These are phyloP conservation scores for Thymus mandschuricus DNA, from an alignment of 257 asterid genomes.

Conservation along the genomic window DNA sequence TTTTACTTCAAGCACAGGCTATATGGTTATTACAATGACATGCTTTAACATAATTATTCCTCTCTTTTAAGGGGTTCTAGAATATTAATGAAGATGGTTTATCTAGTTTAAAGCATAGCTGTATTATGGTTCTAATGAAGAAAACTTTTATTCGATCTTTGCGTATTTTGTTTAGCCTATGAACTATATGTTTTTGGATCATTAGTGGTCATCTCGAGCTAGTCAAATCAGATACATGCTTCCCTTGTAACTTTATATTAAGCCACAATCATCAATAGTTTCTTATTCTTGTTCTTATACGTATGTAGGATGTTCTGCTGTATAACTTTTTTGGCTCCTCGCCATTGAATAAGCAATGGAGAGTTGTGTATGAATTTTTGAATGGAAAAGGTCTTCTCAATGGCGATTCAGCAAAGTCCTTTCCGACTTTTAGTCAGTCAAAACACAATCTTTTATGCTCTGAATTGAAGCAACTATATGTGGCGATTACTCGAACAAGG, in stretches of 20 bases:
- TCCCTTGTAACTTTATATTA: not conserved
- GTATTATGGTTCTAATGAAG: too few species aligned
- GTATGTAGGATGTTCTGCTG: slow-evolving; percentile 58
- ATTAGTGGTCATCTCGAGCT: too few species aligned
- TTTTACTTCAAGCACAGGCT: too few species aligned
- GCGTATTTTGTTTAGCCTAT: not conserved
- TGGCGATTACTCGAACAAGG: slow-evolving; percentile 66
- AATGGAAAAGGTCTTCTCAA: slow-evolving; percentile 42
- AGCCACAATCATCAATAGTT: too few species aligned
- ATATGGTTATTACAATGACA: too few species aligned
- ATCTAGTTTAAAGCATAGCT: too few species aligned
- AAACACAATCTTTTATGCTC: slow-evolving; percentile 63
- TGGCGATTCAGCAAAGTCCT: slow-evolving; percentile 29
- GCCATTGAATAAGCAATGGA: slow-evolving; percentile 60
- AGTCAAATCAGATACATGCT: too few species aligned
- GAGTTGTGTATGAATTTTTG: slow-evolving; percentile 58
- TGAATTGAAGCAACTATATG: slow-evolving; percentile 64
- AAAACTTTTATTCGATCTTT: not conserved
- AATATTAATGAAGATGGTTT: too few species aligned
- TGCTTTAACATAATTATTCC: too few species aligned
- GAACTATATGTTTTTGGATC: too few species aligned
- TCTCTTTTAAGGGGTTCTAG: too few species aligned
- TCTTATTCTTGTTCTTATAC: not conserved
- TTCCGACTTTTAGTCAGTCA: slow-evolving; percentile 49
- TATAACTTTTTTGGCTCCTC: slow-evolving; percentile 73